Evolutionary conservation across 257 asterid species (phyloP).

Genomic region (Forsythia suspensa): DNA sequence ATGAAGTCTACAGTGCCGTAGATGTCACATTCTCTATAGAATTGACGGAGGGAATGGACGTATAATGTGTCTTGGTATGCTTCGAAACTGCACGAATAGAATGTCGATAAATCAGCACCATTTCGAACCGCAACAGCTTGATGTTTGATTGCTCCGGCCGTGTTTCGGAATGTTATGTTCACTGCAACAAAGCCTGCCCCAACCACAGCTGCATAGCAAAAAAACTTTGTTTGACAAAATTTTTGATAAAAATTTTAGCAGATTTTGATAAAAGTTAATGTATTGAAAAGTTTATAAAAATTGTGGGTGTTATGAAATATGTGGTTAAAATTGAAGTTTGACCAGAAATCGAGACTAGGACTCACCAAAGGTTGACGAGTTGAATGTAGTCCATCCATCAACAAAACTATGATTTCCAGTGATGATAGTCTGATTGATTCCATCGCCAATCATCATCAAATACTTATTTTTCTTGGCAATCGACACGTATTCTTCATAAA

Average conservation of each 20-base stretch:
- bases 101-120: conserved; percentile 69
- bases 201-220: conserved; percentile 49
- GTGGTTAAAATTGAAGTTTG: no score
- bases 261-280: no score
- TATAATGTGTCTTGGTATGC: conserved; percentile 78
- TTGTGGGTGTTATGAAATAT: no score
- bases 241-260: not conserved
- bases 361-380: conserved; percentile 63
- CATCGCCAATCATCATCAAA: conserved; percentile 80
- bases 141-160: conserved; percentile 76
- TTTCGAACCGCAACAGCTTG: conserved; percentile 83
- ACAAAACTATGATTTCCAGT: conserved; percentile 66
- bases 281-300: no score
- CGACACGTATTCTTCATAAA: conserved; percentile 68
- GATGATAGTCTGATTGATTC: conserved; percentile 61
- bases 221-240: no score
- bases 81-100: conserved; percentile 79
- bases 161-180: conserved; percentile 64
- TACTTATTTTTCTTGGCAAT: conserved; percentile 57
- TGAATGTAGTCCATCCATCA: conserved; percentile 87
- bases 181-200: conserved; percentile 56
- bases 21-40: conserved; percentile 62
- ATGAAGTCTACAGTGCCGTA: conserved; percentile 87
- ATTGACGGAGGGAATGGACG: conserved; percentile 74
- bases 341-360: not conserved